Evolutionary conservation across 2,329 filamentous ascomycete species (phyloP).

Genomic region (Cercospora zeina): DNA sequence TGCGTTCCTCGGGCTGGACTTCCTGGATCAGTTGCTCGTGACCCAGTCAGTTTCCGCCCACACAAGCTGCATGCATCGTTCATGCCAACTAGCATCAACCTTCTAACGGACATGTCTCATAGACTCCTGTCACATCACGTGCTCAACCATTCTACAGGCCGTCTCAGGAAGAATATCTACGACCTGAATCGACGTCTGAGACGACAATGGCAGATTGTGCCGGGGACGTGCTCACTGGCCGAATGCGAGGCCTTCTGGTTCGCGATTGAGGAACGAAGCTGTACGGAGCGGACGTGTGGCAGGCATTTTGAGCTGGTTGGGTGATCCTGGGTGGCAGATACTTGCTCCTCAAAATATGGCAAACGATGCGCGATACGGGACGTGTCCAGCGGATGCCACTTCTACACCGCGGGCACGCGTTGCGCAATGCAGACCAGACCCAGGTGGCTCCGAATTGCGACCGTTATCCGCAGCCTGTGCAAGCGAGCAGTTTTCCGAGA

Average conservation of each 20-base stretch:
- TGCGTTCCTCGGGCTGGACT: slow-evolving; percentile 12
- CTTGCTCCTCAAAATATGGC: neutral
- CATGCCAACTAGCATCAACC: neutral
- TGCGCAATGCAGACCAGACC: neutral
- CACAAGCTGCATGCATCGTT: neutral
- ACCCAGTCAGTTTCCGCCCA: neutral
- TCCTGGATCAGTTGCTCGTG: slow-evolving; percentile 10
- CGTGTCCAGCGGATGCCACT: neutral
- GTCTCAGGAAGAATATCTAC: slow-evolving; percentile 8
- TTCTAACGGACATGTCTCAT: neutral
- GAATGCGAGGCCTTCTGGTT: slow-evolving; percentile 16
- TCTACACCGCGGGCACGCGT: neutral
- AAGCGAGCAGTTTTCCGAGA: neutral
- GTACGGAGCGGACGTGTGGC: neutral
- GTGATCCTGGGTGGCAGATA: neutral
- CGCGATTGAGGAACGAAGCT: slow-evolving; percentile 10
- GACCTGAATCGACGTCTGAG: slow-evolving; percentile 4
- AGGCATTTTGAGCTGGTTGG: slow-evolving; percentile 14
- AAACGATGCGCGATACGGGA: neutral
- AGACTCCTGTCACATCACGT: slow-evolving; percentile 13
- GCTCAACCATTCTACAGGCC: slow-evolving; percentile 9
- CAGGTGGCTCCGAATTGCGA: neutral
- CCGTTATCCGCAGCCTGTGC: neutral
- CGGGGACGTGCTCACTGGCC: slow-evolving; percentile 4
- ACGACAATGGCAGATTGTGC: slow-evolving; percentile 13